Base-by-base conservation (phyloP, 2,329 filamentous ascomycete genomes). In the Hymenoscyphus infarciens region DNA sequence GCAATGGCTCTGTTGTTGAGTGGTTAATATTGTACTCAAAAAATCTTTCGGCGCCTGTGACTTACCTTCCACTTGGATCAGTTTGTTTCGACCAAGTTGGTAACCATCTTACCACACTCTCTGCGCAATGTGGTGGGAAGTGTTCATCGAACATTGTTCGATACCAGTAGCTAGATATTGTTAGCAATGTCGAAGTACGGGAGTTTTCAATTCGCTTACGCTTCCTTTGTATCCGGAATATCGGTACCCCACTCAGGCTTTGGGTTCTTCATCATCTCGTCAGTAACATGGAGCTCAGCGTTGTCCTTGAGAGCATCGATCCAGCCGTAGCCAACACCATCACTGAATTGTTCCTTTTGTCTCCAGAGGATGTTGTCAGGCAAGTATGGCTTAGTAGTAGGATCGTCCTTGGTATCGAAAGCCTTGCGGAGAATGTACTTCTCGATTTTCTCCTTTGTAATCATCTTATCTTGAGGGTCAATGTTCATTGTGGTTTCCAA, bases 341-440 rank as follows among this genome's bases (percentile, higher is more conserved):
- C 96, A 63, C 90, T 96, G 82, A 99, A 99, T 80, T 99, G 95
- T 82, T 99, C 95, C 87, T 99, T 99, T 80, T 99, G 96, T 75
- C 96, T 86, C 90, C 92, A 99, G 62, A 99, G 87, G 71, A 99
- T 99, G 76, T 93, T 87, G 19, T 97, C 88, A 7, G 96, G 95
- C n/a, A 99, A 86, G 80, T 98, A 99, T 10, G 95, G 87, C 70
- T 90, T 79, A 57, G 83, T 85, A 56, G 83, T 87, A 16, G 93
- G 92, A 78, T 97, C 90, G 74, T 94, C 92, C 56, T 84, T 86
- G 33, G 92, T 97, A 79, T 99, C 95, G 75, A 99, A 99, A 2
- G 95, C 96, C 80, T 97, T 97, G 75, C 95, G 91, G 69, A 99
- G 83, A 69, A 99, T 96, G 83, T 97, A 97, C 81, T 99, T 99